Percentiles rank a stretch among this genome's conserved stretches.
phyloP scores from a whole-genome alignment of 148 eudicot species.

The Pharnaceum exiguum region DNA sequence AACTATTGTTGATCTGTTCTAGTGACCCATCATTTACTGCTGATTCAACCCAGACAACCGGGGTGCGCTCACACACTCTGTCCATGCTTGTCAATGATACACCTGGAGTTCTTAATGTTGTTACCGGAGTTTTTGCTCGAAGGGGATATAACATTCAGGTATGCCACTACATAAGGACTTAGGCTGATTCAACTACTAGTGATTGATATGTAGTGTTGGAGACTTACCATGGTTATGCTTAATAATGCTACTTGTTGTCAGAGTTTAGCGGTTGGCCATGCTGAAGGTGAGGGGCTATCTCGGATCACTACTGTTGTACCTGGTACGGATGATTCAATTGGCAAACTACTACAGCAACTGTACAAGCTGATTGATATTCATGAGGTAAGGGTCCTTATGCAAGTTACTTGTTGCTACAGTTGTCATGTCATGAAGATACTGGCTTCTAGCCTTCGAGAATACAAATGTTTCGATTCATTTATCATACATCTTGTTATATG shows the following conservation, averaged over 20 bases:
- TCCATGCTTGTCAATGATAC: slow-evolving; percentile 39
- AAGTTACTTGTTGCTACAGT: not conserved
- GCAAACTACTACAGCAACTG: slow-evolving; percentile 45
- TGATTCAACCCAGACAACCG: slow-evolving; percentile 32
- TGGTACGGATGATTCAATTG: slow-evolving; percentile 43
- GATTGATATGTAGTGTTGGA: not conserved
- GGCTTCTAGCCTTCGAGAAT: not conserved
- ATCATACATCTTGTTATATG: too few relatives aligned
- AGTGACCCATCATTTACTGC: slow-evolving; percentile 2
- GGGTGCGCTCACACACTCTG: slow-evolving; percentile 42
- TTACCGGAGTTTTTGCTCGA: slow-evolving; percentile 80
- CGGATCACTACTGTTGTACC: slow-evolving; percentile 50
- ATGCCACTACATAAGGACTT: not conserved
- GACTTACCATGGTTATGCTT: slow-evolving; percentile 9
- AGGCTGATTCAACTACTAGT: not conserved
- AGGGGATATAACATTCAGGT: slow-evolving; percentile 93
- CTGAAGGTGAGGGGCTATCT: slow-evolving; percentile 38
- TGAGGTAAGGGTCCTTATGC: slow-evolving; percentile 46
- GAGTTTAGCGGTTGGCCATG: slow-evolving; percentile 84
- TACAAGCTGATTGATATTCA: slow-evolving; percentile 62
- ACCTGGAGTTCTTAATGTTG: slow-evolving; percentile 64
- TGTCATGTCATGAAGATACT: not conserved
- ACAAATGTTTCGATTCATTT: too few relatives aligned
- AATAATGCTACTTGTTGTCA: slow-evolving; percentile 26
- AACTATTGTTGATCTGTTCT: not conserved